phyloP scores from a whole-genome alignment of 2,329 filamentous ascomycete species.

The Tolypocladium inflatum region DNA sequence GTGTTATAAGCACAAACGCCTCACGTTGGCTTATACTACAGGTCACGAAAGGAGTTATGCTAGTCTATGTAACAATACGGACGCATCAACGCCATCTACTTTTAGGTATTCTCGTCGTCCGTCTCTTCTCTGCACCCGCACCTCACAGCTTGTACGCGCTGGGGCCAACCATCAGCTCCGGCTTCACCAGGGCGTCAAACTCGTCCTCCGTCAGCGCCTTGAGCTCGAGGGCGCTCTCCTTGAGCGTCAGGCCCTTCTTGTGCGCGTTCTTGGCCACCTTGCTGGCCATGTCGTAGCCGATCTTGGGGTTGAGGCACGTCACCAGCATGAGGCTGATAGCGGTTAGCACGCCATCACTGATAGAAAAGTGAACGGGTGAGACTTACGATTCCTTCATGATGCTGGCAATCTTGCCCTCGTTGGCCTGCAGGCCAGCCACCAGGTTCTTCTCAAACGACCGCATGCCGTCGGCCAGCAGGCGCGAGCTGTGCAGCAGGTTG shows the following conservation, averaged over 20 bases:
- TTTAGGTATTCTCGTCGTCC: neutral
- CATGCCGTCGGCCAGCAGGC: conserved; percentile 88
- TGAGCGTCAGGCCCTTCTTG: conserved; percentile 93
- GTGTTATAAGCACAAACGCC: neutral
- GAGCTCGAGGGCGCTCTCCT: conserved; percentile 88
- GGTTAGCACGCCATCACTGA: neutral
- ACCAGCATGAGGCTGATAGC: conserved; percentile 83
- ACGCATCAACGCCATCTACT: neutral
- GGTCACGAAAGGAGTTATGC: neutral
- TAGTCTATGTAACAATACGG: neutral
- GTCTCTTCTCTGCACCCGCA: neutral
- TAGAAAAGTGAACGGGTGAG: conserved; percentile 13
- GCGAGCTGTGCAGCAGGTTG: conserved; percentile 86
- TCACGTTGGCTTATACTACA: neutral
- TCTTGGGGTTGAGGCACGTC: conserved; percentile 94
- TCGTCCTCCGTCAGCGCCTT: conserved; percentile 80
- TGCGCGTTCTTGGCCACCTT: conserved; percentile 98
- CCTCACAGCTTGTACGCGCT: conserved; percentile 45
- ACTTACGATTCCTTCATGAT: conserved; percentile 90
- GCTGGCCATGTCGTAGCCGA: conserved; percentile 94
- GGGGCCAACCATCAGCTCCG: conserved; percentile 91
- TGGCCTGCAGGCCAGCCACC: conserved; percentile 77
- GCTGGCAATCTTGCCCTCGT: conserved; percentile 82
- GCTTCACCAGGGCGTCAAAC: conserved; percentile 81
- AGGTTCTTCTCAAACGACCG: conserved; percentile 91